These are phyloP conservation scores for Cyclotella choctawhatcheeana DNA, from an alignment of 108 stramenopile genomes.

Conservation along the genomic window DNA sequence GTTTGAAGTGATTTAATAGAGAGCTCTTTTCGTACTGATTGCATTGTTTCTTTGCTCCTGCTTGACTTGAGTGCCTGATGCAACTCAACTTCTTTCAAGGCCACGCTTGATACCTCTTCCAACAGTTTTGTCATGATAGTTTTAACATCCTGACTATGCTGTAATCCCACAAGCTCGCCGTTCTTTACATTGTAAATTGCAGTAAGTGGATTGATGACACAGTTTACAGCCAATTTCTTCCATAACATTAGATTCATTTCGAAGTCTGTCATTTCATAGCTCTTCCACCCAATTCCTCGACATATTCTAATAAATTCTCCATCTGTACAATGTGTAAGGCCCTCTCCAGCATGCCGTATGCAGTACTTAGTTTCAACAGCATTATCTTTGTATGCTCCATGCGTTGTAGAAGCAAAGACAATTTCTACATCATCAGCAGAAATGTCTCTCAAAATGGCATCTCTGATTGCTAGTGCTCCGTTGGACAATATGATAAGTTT, in stretches of 20 bases:
- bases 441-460: slow-evolving; percentile 30
- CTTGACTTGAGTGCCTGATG: neutral
- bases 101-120: slow-evolving; percentile 47
- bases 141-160: neutral
- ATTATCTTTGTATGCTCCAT: slow-evolving; percentile 30
- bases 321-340: slow-evolving; percentile 32
- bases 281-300: slow-evolving; percentile 21
- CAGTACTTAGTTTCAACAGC: slow-evolving; percentile 9
- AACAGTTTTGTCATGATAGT: slow-evolving; percentile 12
- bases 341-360: slow-evolving; percentile 44
- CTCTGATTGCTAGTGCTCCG: slow-evolving; percentile 49
- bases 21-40: slow-evolving; percentile 19
- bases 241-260: slow-evolving; percentile 66
- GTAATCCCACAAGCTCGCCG: slow-evolving; percentile 24
- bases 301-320: slow-evolving; percentile 24
- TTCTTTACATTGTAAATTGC: slow-evolving; percentile 51
- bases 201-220: slow-evolving; percentile 79
- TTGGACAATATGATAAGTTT: slow-evolving; percentile 49
- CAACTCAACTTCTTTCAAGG: slow-evolving; percentile 30
- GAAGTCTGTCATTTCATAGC: slow-evolving; percentile 1
- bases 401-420: slow-evolving; percentile 44
- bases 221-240: slow-evolving; percentile 79
- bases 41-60: neutral
- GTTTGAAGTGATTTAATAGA: slow-evolving; percentile 20
- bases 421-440: slow-evolving; percentile 19